Base-by-base conservation (phyloP, 2,329 filamentous ascomycete genomes). In the Tolypocladium amazonense region DNA sequence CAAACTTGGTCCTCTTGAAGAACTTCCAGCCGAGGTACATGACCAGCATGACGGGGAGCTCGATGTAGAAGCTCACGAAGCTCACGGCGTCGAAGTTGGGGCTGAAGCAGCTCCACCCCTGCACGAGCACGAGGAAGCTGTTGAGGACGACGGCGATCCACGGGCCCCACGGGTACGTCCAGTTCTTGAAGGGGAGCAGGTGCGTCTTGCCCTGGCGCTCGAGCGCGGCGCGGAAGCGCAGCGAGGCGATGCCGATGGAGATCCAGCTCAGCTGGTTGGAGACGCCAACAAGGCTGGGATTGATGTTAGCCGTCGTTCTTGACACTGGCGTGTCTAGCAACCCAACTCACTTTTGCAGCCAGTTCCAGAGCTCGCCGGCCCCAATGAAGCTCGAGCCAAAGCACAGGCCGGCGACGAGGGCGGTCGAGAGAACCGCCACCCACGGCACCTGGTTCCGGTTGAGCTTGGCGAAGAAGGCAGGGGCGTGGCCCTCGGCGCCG, bases 1-100 rank as follows among this genome's bases (percentile, higher is more conserved):
- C 73, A 60, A 81, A 77, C 62, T 79, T 84, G 0, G 88, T 89
- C 68, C 77, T 80, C 72, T 90, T 87, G 62, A 85, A 60, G 1
- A 89, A 33, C 72, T 93, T 94, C 87, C 88, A 93, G 7, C 78
- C 84, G 0, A 87, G 53, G 67, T 82, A 92, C 39, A 93, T 77
- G 11, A 86, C 65, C 20, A 81, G 63, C 78, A 88, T 84, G 60
- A 88, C 65, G 0, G 84, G 81, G 30, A 88, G 70, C 70, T 87
- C 83, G 43, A 88, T 77, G 65, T 88, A 87, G 63, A 77, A 84
- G 61, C 81, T 85, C 55, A 88, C 81, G 65, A 88, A 88, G 65
- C 81, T 77, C 15, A 87, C 82, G 2, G 72, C 75, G 56, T 77
- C 75, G 65, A 88, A 88, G 2, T 62, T 70, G 3, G 83, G 83